Evolutionary conservation across 2,329 filamentous ascomycete species (phyloP).

Genomic region (Cryphonectria nitschkei): DNA sequence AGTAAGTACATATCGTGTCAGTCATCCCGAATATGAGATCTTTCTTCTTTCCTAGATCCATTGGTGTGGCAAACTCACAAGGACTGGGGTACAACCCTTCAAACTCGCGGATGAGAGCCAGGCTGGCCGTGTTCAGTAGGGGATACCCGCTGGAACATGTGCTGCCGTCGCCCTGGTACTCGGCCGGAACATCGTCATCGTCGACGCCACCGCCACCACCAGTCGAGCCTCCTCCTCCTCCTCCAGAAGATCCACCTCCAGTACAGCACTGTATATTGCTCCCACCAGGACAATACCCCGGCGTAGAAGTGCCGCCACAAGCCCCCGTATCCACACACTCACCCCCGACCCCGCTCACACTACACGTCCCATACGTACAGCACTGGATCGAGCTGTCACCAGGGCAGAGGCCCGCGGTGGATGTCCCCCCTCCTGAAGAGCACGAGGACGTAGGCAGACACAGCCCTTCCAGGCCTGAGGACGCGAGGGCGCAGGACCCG

Average conservation of each 20-base stretch:
- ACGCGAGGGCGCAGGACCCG: background rate
- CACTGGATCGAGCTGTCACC: background rate
- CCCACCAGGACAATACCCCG: background rate
- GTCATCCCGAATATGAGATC: background rate
- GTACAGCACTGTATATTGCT: background rate
- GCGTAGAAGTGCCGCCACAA: background rate
- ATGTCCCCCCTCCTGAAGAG: background rate
- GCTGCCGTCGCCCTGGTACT: background rate
- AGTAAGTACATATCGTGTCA: background rate
- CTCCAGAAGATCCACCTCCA: background rate
- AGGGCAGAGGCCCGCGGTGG: background rate
- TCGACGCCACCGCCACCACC: background rate
- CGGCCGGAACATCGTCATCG: background rate
- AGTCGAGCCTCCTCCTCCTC: background rate
- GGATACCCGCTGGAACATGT: background rate
- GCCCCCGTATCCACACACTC: background rate
- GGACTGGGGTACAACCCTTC: background rate
- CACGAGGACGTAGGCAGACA: background rate
- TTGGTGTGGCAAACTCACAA: background rate
- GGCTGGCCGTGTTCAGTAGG: background rate
- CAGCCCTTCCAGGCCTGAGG: background rate
- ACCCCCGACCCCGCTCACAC: background rate
- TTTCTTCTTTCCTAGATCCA: background rate
- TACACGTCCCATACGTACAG: background rate
- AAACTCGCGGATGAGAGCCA: background rate